Conservation (phyloP, 2,329 filamentous ascomycete genomes). For the Pseudogymnoascus sp. region DNA sequence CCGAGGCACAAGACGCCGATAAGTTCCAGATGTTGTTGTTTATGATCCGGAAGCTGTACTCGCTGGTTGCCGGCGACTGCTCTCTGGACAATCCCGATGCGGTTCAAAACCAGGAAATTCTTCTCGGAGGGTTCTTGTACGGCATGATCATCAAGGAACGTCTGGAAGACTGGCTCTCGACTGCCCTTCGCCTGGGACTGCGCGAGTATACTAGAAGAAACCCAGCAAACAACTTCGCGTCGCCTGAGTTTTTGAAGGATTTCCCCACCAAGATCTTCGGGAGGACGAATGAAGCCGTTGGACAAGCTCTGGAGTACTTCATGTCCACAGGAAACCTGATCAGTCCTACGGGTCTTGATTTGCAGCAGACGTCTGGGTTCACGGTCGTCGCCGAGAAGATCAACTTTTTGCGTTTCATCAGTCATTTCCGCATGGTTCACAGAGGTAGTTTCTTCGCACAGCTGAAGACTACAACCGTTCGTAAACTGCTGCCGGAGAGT, state of each 20-base stretch:
- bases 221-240: constrained; percentile 65
- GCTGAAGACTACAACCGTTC: constrained; percentile 91
- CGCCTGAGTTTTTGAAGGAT: constrained; percentile 69
- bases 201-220: constrained; percentile 51
- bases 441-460: constrained; percentile 98
- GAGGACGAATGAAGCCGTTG: constrained; percentile 81
- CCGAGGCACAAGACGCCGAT: constrained; percentile 75
- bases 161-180: constrained; percentile 76
- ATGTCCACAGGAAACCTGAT: constrained; percentile 90
- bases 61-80: constrained; percentile 86
- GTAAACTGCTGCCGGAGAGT: constrained; percentile 90
- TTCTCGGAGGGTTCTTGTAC: constrained; percentile 89
- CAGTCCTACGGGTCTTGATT: constrained; percentile 83
- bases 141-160: constrained; percentile 93
- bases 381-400: constrained; percentile 98
- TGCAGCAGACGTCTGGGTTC: constrained; percentile 92
- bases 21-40: constrained; percentile 93
- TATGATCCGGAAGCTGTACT: constrained; percentile 94
- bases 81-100: constrained; percentile 93
- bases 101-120: constrained; percentile 89
- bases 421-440: constrained; percentile 98
- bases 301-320: constrained; percentile 86
- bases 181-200: constrained; percentile 44
- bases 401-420: constrained; percentile 97
- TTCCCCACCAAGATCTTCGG: constrained; percentile 73